A percentile compares a stretch with the other conserved stretches of the same genome.
Conservation (phyloP, 306 rosid species). For the Psophocarpus tetragonolobus region DNA sequence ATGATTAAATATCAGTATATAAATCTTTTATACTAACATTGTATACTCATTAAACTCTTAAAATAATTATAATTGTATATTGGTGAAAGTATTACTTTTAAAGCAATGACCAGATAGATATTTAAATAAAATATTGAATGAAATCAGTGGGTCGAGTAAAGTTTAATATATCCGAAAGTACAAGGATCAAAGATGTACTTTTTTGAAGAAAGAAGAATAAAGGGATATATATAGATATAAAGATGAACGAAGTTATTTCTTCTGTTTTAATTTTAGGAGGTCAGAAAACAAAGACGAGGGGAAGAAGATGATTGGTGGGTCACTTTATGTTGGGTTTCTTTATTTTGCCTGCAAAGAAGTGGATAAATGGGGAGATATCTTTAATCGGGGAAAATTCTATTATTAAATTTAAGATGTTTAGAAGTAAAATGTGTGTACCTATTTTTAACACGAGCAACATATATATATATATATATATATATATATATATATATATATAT, state of each 20-base stretch:
- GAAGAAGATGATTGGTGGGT: conserved; percentile 12
- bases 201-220: not conserved
- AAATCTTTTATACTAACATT: too few relatives aligned
- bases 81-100: too few relatives aligned
- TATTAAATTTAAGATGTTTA: not conserved
- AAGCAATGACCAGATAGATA: too few relatives aligned
- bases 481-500: not conserved
- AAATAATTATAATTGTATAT: too few relatives aligned
- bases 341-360: not conserved
- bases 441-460: not conserved
- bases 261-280: not conserved
- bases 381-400: not conserved
- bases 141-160: not conserved
- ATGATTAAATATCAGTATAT: too few relatives aligned
- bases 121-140: too few relatives aligned
- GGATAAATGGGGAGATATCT: not conserved
- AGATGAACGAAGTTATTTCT: not conserved
- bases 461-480: not conserved
- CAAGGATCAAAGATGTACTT: too few relatives aligned
- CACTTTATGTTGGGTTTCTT: not conserved
- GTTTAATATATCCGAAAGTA: not conserved
- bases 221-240: too few relatives aligned
- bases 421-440: not conserved
- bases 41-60: too few relatives aligned
- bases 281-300: not conserved